These are phyloP conservation scores for Colletotrichum orbiculare DNA, from an alignment of 2,329 filamentous ascomycete genomes.

Conservation along the genomic window DNA sequence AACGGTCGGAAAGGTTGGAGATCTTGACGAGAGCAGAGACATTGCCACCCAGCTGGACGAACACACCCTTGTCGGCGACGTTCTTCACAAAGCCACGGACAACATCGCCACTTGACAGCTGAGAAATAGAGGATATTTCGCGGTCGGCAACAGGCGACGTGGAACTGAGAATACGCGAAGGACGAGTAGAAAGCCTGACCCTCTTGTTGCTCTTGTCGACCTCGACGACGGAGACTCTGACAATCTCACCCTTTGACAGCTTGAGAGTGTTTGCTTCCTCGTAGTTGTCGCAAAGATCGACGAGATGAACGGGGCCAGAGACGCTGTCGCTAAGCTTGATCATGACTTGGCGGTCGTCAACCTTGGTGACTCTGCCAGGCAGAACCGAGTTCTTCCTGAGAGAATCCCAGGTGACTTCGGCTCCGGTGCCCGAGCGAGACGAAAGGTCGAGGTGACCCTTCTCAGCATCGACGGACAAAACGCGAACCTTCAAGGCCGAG, in stretches of 20 bases:
- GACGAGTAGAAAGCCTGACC: conserved; percentile 82
- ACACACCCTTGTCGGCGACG: conserved; percentile 88
- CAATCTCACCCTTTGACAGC: conserved; percentile 85
- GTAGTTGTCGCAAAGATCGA: conserved; percentile 89
- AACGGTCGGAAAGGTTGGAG: conserved; percentile 88
- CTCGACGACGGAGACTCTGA: conserved; percentile 86
- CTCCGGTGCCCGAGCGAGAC: conserved; percentile 72
- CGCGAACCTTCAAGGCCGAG: conserved; percentile 85
- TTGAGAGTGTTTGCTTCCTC: conserved; percentile 79
- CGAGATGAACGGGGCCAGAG: conserved; percentile 82
- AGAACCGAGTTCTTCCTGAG: conserved; percentile 84
- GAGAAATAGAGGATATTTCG: conserved; percentile 77
- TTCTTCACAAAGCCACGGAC: conserved; percentile 93
- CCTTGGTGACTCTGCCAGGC: conserved; percentile 84
- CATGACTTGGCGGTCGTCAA: conserved; percentile 84
- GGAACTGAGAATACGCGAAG: conserved; percentile 90
- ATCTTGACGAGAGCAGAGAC: conserved; percentile 87
- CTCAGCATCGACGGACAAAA: conserved; percentile 77
- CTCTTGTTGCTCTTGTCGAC: conserved; percentile 88
- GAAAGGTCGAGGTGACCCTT: conserved; percentile 86
- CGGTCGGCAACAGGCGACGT: conserved; percentile 82
- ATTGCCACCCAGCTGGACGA: conserved; percentile 83
- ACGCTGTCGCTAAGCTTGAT: conserved; percentile 86
- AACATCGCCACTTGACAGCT: conserved; percentile 81
- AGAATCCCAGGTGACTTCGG: conserved; percentile 73